Evolutionary conservation across 345 rosid genomes (phyloP).

Genomic region (Corchorus capsularis): DNA sequence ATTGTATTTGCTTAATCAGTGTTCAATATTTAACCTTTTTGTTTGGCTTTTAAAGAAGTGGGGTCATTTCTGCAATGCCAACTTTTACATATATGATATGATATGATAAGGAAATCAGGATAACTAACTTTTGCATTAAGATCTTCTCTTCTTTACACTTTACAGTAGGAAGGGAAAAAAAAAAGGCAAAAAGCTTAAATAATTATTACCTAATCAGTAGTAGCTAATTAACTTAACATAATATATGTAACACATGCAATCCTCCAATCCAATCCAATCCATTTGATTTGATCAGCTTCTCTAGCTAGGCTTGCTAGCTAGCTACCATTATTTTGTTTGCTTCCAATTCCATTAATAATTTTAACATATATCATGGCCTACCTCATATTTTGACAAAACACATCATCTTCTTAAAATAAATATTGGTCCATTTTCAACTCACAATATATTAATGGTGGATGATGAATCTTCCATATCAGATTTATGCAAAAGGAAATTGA

Average conservation of each 20-base stretch:
- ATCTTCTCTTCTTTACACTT: background rate
- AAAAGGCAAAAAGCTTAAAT: background rate
- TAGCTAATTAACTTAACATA: constrained; percentile 9
- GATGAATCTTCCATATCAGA: constrained; percentile 7
- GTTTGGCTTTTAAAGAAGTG: background rate
- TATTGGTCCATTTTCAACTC: too few relatives aligned
- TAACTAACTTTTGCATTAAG: background rate
- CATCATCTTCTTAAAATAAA: background rate
- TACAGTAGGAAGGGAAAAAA: background rate
- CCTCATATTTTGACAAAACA: background rate
- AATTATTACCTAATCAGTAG: background rate
- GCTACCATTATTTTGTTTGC: background rate
- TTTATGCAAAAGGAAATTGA: background rate
- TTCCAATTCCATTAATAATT: constrained; percentile 8
- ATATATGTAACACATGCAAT: background rate
- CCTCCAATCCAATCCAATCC: background rate
- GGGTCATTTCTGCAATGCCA: background rate
- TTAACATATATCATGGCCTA: background rate
- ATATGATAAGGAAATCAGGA: background rate
- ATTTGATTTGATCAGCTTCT: background rate
- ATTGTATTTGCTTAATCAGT: too few relatives aligned
- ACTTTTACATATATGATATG: background rate
- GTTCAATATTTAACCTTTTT: background rate
- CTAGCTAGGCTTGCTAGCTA: background rate
- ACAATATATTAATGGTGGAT: background rate